phyloP scores from a whole-genome alignment of 768 basidiomycete species.

The Pulveroboletus ravenelii region DNA sequence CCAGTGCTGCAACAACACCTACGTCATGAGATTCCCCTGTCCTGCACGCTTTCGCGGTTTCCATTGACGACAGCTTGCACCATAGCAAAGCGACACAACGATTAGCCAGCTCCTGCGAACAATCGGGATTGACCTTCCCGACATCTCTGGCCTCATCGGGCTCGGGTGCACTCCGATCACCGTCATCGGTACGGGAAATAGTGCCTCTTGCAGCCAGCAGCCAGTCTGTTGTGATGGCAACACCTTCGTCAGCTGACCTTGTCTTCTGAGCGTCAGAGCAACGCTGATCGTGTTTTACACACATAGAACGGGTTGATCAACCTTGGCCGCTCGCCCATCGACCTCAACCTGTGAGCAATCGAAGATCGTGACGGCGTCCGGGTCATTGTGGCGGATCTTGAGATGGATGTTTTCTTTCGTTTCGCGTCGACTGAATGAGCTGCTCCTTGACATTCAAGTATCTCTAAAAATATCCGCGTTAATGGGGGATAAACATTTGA shows the following conservation, averaged over 20 bases:
- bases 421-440: no score
- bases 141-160: not conserved
- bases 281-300: not conserved
- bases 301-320: conserved; percentile 4
- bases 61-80: not conserved
- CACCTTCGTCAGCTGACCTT: conserved; percentile 4
- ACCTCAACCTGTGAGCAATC: not conserved
- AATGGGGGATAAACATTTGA: no score
- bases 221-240: conserved; percentile 18
- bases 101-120: not conserved
- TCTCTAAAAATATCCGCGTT: no score
- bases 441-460: no score
- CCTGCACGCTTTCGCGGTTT: no score
- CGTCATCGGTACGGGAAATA: not conserved
- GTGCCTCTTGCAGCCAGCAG: conserved; percentile 10
- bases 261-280: rapidly evolving
- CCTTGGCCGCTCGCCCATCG: conserved; percentile 16
- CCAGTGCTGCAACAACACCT: conserved; percentile 7
- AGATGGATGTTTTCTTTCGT: no score
- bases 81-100: not conserved
- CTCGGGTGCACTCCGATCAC: conserved; percentile 5
- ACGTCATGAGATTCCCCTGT: not conserved
- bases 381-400: no score
- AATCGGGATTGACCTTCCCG: not conserved
- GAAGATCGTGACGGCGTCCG: not conserved